phyloP scores from a whole-genome alignment of 1,284 basidiomycete species.

The Austroboletus niveus region DNA sequence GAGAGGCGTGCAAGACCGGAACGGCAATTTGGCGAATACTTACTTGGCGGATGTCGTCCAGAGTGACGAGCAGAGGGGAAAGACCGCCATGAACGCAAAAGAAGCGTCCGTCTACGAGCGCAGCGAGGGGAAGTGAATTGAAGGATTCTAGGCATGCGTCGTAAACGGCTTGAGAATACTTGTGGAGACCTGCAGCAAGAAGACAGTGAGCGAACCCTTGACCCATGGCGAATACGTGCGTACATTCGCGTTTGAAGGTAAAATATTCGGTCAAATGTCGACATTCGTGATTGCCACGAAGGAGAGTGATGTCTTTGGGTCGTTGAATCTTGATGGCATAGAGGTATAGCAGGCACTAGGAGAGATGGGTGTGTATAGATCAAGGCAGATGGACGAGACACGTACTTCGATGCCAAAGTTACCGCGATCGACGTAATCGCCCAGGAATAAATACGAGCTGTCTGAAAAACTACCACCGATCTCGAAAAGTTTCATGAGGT shows the following conservation, averaged over 20 bases:
- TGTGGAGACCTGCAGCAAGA: constrained; percentile 73
- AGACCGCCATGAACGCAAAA: constrained; percentile 98
- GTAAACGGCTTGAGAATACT: constrained; percentile 86
- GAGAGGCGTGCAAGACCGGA: not conserved
- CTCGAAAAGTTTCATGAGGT: constrained; percentile 98
- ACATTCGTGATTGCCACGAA: constrained; percentile 93
- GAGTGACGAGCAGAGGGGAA: constrained; percentile 82
- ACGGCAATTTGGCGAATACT: constrained; percentile 28
- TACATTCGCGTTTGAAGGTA: constrained; percentile 86
- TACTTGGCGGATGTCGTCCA: constrained; percentile 80
- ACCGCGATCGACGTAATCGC: constrained; percentile 98
- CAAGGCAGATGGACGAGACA: constrained; percentile 2
- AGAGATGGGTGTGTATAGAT: not conserved
- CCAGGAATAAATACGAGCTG: constrained; percentile 93
- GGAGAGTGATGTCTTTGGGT: constrained; percentile 83
- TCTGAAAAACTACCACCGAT: constrained; percentile 86
- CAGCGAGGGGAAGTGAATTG: constrained; percentile 87
- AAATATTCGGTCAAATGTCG: constrained; percentile 87
- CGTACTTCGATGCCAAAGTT: constrained; percentile 91
- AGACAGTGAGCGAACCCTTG: constrained; percentile 1
- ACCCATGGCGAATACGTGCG: not conserved
- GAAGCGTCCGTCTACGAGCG: constrained; percentile 95
- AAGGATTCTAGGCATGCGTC: constrained; percentile 92
- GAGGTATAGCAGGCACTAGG: constrained; percentile 82
- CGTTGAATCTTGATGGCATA: constrained; percentile 95